Conservation (phyloP, 1,284 basidiomycete genomes). For the Athelia sp. region DNA sequence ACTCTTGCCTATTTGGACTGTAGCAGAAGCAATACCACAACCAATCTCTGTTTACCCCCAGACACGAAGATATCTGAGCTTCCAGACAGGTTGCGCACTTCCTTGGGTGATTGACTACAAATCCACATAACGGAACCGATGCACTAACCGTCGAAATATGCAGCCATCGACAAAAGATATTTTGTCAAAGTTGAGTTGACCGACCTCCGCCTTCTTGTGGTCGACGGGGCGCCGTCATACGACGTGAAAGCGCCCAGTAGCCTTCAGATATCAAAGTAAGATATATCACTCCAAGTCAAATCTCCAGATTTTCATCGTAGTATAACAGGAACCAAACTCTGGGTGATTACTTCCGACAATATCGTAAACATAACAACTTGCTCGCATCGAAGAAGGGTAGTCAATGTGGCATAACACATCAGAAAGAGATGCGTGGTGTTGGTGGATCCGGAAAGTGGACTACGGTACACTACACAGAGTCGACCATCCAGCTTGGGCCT, state of each 20-base stretch:
- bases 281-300: not conserved
- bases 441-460: not conserved
- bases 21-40: too few relatives aligned
- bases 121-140: too few relatives aligned
- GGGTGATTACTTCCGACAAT: not conserved
- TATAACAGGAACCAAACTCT: not conserved
- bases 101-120: too few relatives aligned
- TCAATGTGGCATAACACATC: too few relatives aligned
- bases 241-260: not conserved
- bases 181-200: not conserved
- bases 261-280: not conserved
- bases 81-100: too few relatives aligned
- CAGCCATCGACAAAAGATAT: not conserved
- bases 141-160: too few relatives aligned
- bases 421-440: too few relatives aligned
- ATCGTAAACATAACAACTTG: not conserved
- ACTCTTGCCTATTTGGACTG: too few relatives aligned
- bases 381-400: not conserved
- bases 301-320: not conserved
- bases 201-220: not conserved
- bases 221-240: not conserved
- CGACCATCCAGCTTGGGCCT: not conserved
- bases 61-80: too few relatives aligned
- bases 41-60: too few relatives aligned
- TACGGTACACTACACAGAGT: not conserved